Evolutionary conservation across 805 yeast species (phyloP).

Genomic region (Ogataea populi-albae): DNA sequence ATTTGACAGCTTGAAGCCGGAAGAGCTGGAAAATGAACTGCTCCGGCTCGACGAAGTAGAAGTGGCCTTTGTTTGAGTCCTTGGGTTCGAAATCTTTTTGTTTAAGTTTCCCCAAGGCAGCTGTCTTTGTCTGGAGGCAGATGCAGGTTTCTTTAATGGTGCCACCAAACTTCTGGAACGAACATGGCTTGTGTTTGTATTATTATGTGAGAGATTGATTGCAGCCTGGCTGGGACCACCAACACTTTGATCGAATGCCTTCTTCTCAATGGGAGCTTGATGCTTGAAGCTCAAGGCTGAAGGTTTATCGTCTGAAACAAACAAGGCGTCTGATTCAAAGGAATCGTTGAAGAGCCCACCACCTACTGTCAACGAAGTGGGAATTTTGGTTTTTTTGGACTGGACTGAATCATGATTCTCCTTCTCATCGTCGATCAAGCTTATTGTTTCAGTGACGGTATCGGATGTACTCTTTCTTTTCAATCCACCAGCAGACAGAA

Average conservation of each 20-base stretch:
- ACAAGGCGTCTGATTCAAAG: not conserved
- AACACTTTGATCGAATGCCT: conserved; percentile 9
- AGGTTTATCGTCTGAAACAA: not conserved
- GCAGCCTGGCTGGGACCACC: not conserved
- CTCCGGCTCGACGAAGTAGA: conserved; percentile 4
- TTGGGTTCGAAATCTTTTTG: conserved; percentile 19
- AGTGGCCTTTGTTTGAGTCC: conserved; percentile 12
- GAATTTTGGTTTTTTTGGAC: conserved; percentile 1
- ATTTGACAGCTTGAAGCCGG: conserved; percentile 12
- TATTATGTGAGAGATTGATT: not conserved
- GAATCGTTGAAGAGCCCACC: conserved; percentile 3
- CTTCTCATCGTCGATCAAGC: conserved; percentile 1
- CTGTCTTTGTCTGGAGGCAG: conserved; percentile 16
- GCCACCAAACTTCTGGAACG: conserved; percentile 5
- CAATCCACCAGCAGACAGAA: too few relatives aligned
- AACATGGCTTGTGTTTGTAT: conserved; percentile 1
- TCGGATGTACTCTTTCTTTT: too few relatives aligned
- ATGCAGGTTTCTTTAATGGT: conserved; percentile 4
- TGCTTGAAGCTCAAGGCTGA: conserved; percentile 21
- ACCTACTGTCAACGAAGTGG: not conserved
- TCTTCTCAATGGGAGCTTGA: conserved; percentile 19
- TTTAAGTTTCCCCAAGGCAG: conserved; percentile 19
- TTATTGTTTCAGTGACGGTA: too few relatives aligned
- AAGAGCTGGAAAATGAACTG: conserved; percentile 1
- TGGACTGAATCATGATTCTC: too few relatives aligned